Percentiles rank a stretch among this genome's conserved stretches.
Conservation (phyloP, 805 yeast genomes). For the Starmerella khaoyaiensis region DNA sequence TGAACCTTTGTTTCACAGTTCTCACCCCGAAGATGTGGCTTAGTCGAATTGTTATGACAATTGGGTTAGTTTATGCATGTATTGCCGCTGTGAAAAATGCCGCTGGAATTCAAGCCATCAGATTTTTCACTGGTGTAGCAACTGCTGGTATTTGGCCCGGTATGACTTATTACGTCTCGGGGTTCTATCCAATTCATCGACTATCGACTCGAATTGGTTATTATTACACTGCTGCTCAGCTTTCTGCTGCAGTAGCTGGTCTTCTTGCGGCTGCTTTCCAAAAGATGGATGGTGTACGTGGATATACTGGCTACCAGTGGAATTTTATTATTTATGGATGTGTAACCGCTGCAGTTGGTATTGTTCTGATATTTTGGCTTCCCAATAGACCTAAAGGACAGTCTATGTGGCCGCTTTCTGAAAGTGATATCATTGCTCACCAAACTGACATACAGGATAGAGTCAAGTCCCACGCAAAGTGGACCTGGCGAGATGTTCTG, state of each 20-base stretch:
- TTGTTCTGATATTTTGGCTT: slow-evolving; percentile 64
- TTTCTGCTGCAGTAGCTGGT: slow-evolving; percentile 84
- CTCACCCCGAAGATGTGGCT: slow-evolving; percentile 79
- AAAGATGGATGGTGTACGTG: slow-evolving; percentile 57
- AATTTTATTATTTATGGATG: slow-evolving; percentile 66
- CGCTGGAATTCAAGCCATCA: slow-evolving; percentile 52
- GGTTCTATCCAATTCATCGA: slow-evolving; percentile 75
- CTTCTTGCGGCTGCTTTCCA: slow-evolving; percentile 81
- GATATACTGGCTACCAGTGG: slow-evolving; percentile 79
- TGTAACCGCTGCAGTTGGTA: slow-evolving; percentile 50
- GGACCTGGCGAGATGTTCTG: slow-evolving; percentile 50
- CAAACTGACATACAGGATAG: slow-evolving; percentile 37
- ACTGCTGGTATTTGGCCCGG: slow-evolving; percentile 92
- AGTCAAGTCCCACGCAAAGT: slow-evolving; percentile 33
- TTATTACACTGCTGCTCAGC: slow-evolving; percentile 82
- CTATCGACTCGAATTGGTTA: slow-evolving; percentile 72
- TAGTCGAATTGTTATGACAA: slow-evolving; percentile 59
- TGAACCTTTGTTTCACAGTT: slow-evolving; percentile 74
- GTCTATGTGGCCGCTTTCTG: slow-evolving; percentile 30
- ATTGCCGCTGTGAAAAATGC: slow-evolving; percentile 47
- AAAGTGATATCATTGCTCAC: slow-evolving; percentile 44
- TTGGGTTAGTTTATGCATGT: slow-evolving; percentile 67
- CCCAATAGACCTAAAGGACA: slow-evolving; percentile 56
- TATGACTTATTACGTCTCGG: slow-evolving; percentile 64
- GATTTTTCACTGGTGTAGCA: slow-evolving; percentile 61